Evolutionary conservation across 2,329 filamentous ascomycete genomes (phyloP), one percentile per base, ranked within the genome.

Genomic region (Lasiodiplodia gonubiensis): DNA sequence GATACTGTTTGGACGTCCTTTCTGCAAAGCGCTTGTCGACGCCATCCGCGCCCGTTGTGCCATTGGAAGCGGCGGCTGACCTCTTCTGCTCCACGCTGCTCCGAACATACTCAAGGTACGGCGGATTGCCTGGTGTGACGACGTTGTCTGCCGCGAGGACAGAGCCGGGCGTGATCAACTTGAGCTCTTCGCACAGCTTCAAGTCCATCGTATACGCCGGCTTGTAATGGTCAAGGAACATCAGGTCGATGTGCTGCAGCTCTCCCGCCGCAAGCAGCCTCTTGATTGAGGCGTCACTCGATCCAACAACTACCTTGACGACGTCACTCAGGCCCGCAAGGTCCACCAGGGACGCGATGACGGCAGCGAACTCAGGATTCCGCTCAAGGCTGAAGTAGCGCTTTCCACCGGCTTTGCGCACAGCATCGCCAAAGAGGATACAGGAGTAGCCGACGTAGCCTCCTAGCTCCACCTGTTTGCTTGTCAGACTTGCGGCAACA

Each of bases 141-240:
- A 92, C 86, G 73, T 92, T 92, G 74, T 92, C 90, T 1, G 90
- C 90, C 0, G 86, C 88, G 23, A 91, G 78, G 0, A 91, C 84
- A 0, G 85, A 86, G 0, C 91, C 91, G 0, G 85, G 82, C 0
- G 81, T 82, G 3, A 95, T 82, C 42, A 94, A 76, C 0, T 84
- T 85, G 5, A 94, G 80, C 48, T 90, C 84, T 79, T 95, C 92
- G 74, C 89, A 92, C 0, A 93, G 84, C 79, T 93, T 93, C 69
- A 94, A 78, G 72, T 95, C 92, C 0, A 86, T 84, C 0, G 86
- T 87, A 75, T 94, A 95, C 0, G 89, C 86, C 0, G 90, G 89
- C 78, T 94, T 94, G 78, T 90, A 90, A 77, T 95, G 92, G 73
- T 95, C 92, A 42, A 95, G 80, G 77, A 95, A 94, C 77, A 93